These are phyloP conservation scores for Fusarium nygamai DNA, from an alignment of 2,329 filamentous ascomycete genomes.

Conservation along the genomic window DNA sequence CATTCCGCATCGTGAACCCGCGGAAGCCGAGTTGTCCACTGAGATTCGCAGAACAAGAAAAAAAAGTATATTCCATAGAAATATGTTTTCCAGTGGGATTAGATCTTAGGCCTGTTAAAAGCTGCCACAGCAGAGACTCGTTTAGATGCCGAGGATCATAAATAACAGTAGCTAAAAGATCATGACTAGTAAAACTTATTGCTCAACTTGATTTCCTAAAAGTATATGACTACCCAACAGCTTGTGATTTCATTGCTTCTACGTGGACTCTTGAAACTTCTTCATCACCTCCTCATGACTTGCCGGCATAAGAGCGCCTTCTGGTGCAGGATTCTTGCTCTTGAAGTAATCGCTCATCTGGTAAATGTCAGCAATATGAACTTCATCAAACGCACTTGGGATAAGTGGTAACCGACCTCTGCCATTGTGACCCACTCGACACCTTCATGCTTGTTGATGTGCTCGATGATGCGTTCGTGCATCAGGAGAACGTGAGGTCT, in stretches of 20 bases:
- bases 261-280: neutral
- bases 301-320: neutral
- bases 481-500: slow-evolving; percentile 77
- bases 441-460: slow-evolving; percentile 70
- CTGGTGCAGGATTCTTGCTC: neutral
- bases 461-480: slow-evolving; percentile 73
- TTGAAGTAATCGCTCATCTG: slow-evolving; percentile 1
- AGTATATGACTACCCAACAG: accelerated
- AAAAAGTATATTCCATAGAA: neutral
- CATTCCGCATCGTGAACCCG: neutral
- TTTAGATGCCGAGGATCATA: neutral
- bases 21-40: neutral
- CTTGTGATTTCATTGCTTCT: neutral
- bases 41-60: neutral
- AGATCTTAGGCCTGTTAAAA: neutral
- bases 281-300: neutral
- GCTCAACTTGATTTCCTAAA: neutral
- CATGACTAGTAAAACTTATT: neutral
- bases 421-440: slow-evolving; percentile 76
- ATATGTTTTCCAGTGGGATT: no score
- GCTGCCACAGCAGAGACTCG: neutral
- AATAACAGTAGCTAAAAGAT: neutral
- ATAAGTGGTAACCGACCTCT: slow-evolving; percentile 49
- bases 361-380: neutral
- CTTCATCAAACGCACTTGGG: accelerated